These are phyloP conservation scores for Gynostemma pentaphyllum DNA, from an alignment of 306 rosid genomes.

Conservation along the genomic window DNA sequence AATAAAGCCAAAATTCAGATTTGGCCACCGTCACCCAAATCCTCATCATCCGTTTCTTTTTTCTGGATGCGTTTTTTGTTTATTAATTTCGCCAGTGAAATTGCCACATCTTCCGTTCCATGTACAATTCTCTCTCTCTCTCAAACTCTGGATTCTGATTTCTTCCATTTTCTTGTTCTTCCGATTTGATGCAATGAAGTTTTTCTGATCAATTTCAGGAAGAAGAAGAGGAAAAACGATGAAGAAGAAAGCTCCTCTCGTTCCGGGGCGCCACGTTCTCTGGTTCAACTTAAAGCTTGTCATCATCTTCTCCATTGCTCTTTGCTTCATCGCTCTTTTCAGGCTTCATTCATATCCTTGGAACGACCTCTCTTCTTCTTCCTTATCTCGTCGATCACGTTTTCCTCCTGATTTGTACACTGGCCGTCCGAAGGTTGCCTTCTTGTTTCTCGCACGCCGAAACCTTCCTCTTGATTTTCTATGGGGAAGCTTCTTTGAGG, in stretches of 20 bases:
- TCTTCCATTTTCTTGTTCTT: not conserved
- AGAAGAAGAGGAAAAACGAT: conserved; percentile 26
- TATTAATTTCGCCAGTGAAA: not conserved
- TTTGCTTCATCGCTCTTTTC: conserved; percentile 46
- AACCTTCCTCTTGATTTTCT: conserved; percentile 84
- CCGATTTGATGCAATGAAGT: not conserved
- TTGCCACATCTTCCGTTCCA: conserved; percentile 7
- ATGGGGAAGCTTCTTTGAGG: conserved; percentile 86
- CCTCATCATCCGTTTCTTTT: no score
- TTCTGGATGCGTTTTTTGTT: conserved; percentile 5
- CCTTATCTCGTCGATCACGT: conserved; percentile 22
- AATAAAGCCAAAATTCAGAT: not conserved
- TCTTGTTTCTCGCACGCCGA: conserved; percentile 71
- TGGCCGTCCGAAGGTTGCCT: conserved; percentile 78
- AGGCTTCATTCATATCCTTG: conserved; percentile 28
- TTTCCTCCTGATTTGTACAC: conserved; percentile 20
- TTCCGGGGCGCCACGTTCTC: conserved; percentile 36
- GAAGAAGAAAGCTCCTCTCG: conserved; percentile 25
- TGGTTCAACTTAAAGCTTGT: conserved; percentile 42
- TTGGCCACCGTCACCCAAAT: not conserved
- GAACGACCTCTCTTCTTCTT: conserved; percentile 18
- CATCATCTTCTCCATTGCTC: conserved; percentile 30
- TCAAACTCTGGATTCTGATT: no score
- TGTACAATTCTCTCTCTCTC: not conserved
- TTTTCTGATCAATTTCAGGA: conserved; percentile 1